Percentiles rank a stretch among this genome's conserved stretches.
phyloP scores from a whole-genome alignment of 257 asterid species.

The Nicotiana otophora region DNA sequence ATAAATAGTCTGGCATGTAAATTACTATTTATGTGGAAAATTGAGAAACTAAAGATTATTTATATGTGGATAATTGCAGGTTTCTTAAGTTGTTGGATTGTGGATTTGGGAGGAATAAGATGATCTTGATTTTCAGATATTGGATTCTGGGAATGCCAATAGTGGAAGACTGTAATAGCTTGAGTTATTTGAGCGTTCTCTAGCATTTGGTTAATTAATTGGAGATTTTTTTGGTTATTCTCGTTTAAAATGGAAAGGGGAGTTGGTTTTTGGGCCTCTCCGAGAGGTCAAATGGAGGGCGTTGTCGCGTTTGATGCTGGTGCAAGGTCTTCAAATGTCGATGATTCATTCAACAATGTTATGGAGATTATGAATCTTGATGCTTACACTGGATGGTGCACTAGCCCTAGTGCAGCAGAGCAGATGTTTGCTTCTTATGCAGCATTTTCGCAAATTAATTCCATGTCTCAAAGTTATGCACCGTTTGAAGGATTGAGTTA shows the following conservation, averaged over 20 bases:
- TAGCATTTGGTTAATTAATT: background rate
- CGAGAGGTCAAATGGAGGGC: slow-evolving; percentile 35
- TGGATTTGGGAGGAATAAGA: slow-evolving; percentile 8
- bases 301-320: slow-evolving; percentile 24
- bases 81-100: background rate
- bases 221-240: background rate
- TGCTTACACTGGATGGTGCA: slow-evolving; percentile 61
- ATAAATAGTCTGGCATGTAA: background rate
- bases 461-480: slow-evolving; percentile 23
- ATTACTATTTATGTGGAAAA: background rate
- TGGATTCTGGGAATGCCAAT: slow-evolving; percentile 19
- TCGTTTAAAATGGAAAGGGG: background rate
- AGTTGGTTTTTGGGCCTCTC: slow-evolving; percentile 23
- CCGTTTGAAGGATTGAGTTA: slow-evolving; percentile 45
- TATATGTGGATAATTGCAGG: background rate
- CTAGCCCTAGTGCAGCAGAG: slow-evolving; percentile 47
- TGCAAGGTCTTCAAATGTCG: slow-evolving; percentile 30
- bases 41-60: background rate
- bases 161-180: slow-evolving; percentile 10
- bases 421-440: slow-evolving; percentile 51
- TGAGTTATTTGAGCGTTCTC: slow-evolving; percentile 1
- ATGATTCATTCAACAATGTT: slow-evolving; percentile 35
- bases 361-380: slow-evolving; percentile 60
- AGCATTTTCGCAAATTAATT: slow-evolving; percentile 34
- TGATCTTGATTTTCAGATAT: slow-evolving; percentile 17